A percentile compares a stretch with the other conserved stretches of the same genome.
Evolutionary conservation across 176 grass and related monocot genomes (phyloP).

Genomic region (Panicum miliaceum): DNA sequence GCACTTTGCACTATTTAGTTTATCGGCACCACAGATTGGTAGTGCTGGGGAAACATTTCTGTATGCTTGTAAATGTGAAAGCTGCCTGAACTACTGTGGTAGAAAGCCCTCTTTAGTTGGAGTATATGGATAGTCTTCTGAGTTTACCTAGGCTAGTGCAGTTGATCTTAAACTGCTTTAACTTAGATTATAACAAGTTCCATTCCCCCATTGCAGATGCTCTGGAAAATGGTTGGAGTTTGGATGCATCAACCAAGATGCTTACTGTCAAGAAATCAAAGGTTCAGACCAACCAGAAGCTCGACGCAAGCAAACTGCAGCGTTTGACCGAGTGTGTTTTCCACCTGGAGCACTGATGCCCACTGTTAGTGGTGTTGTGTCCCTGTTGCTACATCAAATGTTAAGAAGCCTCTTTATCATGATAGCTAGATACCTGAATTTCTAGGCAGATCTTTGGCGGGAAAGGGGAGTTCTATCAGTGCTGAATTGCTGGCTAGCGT

Average conservation of each 20-base stretch:
- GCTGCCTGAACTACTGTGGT: neutral
- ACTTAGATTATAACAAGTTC: neutral
- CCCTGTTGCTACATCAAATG: neutral
- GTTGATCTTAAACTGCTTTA: slow-evolving; percentile 1
- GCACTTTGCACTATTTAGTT: neutral
- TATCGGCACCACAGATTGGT: neutral
- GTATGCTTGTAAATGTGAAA: neutral
- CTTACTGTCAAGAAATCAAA: slow-evolving; percentile 76
- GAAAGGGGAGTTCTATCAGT: neutral
- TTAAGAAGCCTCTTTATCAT: slow-evolving; percentile 4
- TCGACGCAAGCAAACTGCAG: slow-evolving; percentile 85
- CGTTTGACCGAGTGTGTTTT: slow-evolving; percentile 96
- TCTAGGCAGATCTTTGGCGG: neutral
- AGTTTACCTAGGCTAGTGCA: slow-evolving; percentile 24
- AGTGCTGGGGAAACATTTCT: neutral
- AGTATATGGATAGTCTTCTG: neutral
- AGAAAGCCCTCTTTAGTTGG: neutral
- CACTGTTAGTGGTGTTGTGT: neutral
- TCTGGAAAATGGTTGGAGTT: slow-evolving; percentile 67
- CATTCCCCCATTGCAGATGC: slow-evolving; percentile 50
- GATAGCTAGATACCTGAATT: neutral
- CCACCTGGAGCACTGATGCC: slow-evolving; percentile 84
- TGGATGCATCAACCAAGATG: slow-evolving; percentile 72
- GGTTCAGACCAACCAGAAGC: slow-evolving; percentile 66
- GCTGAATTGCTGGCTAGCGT: slow-evolving; percentile 2